phyloP scores from a whole-genome alignment of 257 asterid genomes.

The Nemophila menziesii region DNA sequence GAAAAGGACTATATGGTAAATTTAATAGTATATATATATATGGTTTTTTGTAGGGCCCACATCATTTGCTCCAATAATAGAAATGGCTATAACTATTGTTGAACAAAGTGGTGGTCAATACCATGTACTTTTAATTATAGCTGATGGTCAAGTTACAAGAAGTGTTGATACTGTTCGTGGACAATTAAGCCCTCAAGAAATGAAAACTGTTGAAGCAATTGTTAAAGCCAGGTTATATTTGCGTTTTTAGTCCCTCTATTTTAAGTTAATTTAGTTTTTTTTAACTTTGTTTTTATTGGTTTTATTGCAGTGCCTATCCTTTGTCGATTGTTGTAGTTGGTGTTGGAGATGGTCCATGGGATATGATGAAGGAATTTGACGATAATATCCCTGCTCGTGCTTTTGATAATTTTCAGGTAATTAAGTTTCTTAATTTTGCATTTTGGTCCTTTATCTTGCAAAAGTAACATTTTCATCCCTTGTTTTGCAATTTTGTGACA shows the following conservation, averaged over 20 bases:
- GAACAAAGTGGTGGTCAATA: slow-evolving; percentile 90
- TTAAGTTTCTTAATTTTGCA: slow-evolving; percentile 10
- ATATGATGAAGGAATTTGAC: slow-evolving; percentile 90
- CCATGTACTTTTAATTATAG: slow-evolving; percentile 77
- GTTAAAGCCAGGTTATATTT: slow-evolving; percentile 81
- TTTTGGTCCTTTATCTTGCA: slow-evolving; percentile 4
- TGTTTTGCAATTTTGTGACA: not conserved
- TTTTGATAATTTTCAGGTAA: slow-evolving; percentile 87
- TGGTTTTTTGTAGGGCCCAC: slow-evolving; percentile 56
- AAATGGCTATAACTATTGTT: slow-evolving; percentile 81
- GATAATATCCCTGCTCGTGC: slow-evolving; percentile 89
- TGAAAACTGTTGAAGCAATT: slow-evolving; percentile 85
- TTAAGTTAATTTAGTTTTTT: slow-evolving; percentile 1
- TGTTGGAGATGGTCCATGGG: slow-evolving; percentile 98
- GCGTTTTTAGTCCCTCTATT: not conserved
- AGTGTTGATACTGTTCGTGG: slow-evolving; percentile 74
- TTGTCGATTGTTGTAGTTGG: slow-evolving; percentile 79
- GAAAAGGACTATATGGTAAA: too few relatives aligned
- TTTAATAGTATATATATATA: too few relatives aligned
- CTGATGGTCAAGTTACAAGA: slow-evolving; percentile 97
- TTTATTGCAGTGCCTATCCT: slow-evolving; percentile 68
- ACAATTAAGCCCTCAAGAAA: slow-evolving; percentile 84
- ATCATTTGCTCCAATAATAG: slow-evolving; percentile 77
- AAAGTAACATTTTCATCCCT: too few relatives aligned
- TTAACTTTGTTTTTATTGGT: slow-evolving; percentile 6